Conservation (phyloP, 208 protist genomes). For the Herpetomonas tarakana region DNA sequence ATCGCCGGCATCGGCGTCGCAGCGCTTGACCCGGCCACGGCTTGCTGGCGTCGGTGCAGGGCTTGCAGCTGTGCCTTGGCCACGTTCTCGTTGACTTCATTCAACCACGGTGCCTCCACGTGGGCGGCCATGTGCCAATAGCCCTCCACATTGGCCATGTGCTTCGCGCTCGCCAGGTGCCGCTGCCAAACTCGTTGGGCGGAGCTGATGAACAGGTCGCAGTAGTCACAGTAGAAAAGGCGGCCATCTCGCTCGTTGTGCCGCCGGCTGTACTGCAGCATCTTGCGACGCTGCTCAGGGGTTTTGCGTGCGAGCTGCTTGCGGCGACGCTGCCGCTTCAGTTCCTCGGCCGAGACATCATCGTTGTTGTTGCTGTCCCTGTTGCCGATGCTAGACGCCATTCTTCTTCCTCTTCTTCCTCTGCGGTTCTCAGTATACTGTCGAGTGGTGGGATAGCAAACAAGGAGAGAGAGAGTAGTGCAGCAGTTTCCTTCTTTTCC, state of each 20-base stretch:
- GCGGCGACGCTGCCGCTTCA: conserved; percentile 28
- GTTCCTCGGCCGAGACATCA: conserved; percentile 30
- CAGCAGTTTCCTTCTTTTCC: no score
- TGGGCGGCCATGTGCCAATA: conserved; percentile 62
- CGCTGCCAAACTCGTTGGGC: conserved; percentile 29
- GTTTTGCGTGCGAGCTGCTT: conserved; percentile 44
- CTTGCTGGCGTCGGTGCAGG: conserved; percentile 27
- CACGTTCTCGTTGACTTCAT: conserved; percentile 37
- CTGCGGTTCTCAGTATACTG: no score
- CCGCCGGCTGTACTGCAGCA: conserved; percentile 60
- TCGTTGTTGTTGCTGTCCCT: background rate
- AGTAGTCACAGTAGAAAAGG: conserved; percentile 86
- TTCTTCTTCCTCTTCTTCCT: no score
- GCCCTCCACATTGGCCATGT: conserved; percentile 60
- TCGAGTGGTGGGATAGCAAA: no score
- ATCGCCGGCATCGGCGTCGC: conserved; percentile 29
- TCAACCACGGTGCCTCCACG: conserved; percentile 53
- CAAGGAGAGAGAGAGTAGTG: no score
- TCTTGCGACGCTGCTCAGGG: conserved; percentile 49
- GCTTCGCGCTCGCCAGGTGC: conserved; percentile 54
- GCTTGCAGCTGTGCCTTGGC: conserved; percentile 13
- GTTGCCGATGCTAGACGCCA: background rate
- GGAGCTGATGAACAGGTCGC: conserved; percentile 77
- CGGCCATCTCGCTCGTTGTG: conserved; percentile 82
- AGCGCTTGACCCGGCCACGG: conserved; percentile 21